phyloP scores from a whole-genome alignment of 306 rosid genomes.

The Malus asiatica region DNA sequence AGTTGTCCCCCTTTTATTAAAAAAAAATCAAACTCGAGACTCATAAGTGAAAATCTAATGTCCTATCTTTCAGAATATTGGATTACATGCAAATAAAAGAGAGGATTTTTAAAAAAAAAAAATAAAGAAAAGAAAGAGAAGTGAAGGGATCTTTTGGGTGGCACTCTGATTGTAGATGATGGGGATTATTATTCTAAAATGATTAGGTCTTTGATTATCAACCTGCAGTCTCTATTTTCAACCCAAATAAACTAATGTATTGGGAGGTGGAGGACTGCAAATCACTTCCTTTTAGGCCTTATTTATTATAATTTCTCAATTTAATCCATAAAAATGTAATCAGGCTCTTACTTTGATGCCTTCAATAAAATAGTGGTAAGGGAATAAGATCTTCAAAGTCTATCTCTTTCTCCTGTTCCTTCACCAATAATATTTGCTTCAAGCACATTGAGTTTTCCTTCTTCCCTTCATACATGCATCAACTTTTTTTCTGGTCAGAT shows the following conservation, averaged over 20 bases:
- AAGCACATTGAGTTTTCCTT: too few species aligned
- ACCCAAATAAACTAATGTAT: slow-evolving; percentile 23
- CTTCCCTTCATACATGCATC: too few species aligned
- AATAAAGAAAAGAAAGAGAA: neutral
- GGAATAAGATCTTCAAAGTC: slow-evolving; percentile 4
- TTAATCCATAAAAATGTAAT: slow-evolving; percentile 14
- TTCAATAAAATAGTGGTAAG: neutral
- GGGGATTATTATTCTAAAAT: slow-evolving; percentile 85
- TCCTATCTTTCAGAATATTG: too few species aligned
- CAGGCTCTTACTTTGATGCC: slow-evolving; percentile 49
- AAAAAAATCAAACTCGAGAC: too few species aligned
- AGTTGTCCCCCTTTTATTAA: too few species aligned
- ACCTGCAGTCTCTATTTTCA: slow-evolving; percentile 27
- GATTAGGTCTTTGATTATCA: slow-evolving; percentile 61
- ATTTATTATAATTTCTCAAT: neutral
- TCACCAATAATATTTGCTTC: neutral
- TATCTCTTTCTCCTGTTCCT: neutral
- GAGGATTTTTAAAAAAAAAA: neutral
- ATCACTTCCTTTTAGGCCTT: slow-evolving; percentile 14
- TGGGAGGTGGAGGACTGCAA: slow-evolving; percentile 36
- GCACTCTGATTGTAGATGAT: slow-evolving; percentile 43
- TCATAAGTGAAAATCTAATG: too few species aligned
- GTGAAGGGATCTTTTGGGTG: slow-evolving; percentile 9
- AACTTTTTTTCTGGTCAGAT: neutral
- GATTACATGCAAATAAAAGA: neutral